phyloP scores from a whole-genome alignment of 352 stramenopile genomes.

The Globisporangium nunn region DNA sequence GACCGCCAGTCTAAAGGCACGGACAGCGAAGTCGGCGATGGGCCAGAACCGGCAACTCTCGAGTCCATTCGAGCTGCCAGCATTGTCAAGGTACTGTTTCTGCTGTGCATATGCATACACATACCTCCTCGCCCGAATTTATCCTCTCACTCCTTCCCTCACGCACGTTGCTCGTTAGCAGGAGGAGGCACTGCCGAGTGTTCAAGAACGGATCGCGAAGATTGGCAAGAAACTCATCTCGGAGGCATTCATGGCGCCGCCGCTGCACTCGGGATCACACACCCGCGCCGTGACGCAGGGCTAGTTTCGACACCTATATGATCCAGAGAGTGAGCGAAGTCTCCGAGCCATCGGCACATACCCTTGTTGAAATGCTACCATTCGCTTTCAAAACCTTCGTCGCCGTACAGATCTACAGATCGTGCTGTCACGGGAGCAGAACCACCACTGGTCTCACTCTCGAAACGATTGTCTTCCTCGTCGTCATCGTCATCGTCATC shows the following conservation, averaged over 20 bases:
- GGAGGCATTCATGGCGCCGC: constrained; percentile 40
- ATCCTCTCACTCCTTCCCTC: not conserved
- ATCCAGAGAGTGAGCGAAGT: not conserved
- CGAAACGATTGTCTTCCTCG: constrained; percentile 6
- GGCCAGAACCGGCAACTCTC: not conserved
- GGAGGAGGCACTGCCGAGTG: constrained; percentile 7
- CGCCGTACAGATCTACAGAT: constrained; percentile 34
- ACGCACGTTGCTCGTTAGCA: not conserved
- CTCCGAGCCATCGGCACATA: no score
- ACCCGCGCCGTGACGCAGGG: not conserved
- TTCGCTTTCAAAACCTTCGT: constrained; percentile 51
- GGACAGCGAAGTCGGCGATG: no score
- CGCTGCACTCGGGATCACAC: constrained; percentile 1
- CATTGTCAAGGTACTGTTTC: not conserved
- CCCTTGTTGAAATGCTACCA: constrained; percentile 14
- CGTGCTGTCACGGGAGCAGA: constrained; percentile 8
- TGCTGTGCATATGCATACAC: not conserved
- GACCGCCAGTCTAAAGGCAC: constrained; percentile 1
- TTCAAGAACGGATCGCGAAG: constrained; percentile 54
- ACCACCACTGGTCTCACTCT: constrained; percentile 5
- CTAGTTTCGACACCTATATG: not conserved
- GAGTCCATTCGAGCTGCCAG: not conserved
- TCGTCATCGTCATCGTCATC: constrained; percentile 8
- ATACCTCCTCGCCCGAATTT: no score
- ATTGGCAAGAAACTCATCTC: constrained; percentile 67